Conservation (phyloP, 176 grass and related monocot genomes). For the Ampelocalamus luodianensis region DNA sequence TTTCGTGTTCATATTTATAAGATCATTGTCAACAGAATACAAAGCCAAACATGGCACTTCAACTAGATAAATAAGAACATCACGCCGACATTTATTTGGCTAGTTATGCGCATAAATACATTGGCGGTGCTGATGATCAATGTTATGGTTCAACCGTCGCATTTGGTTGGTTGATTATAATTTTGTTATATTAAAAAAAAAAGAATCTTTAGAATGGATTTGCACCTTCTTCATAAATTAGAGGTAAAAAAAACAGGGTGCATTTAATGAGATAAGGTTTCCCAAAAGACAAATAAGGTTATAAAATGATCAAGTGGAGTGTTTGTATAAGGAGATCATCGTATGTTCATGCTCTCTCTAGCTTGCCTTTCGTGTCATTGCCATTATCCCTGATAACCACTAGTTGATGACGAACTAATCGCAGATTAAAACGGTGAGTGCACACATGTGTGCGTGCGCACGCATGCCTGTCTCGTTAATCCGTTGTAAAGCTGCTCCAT, state of each 20-base stretch:
- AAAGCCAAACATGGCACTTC: conserved; percentile 27
- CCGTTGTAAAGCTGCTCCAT: conserved; percentile 24
- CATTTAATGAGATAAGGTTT: conserved; percentile 19
- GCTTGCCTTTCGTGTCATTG: conserved; percentile 15
- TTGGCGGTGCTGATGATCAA: not conserved
- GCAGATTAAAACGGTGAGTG: conserved; percentile 21
- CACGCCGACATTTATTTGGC: not conserved
- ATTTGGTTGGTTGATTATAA: not conserved
- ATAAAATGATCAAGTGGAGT: conserved; percentile 43
- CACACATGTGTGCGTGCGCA: conserved; percentile 28
- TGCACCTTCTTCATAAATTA: conserved; percentile 2
- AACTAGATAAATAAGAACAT: not conserved
- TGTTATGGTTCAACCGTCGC: not conserved
- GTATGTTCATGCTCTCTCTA: conserved; percentile 20
- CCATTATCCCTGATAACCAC: conserved; percentile 41
- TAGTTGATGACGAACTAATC: conserved; percentile 18
- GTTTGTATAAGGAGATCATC: not conserved
- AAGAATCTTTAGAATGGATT: not conserved
- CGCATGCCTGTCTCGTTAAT: conserved; percentile 21
- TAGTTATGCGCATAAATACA: not conserved
- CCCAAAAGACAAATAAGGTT: not conserved
- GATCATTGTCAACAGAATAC: conserved; percentile 10
- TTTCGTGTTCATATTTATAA: not conserved
- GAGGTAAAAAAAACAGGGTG: not conserved
- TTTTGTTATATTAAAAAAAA: not conserved